Percentiles rank a stretch among this genome's conserved stretches.
Evolutionary conservation across 495 filamentous ascomycete genomes (phyloP).

Genomic region (Daldinia caldariorum): DNA sequence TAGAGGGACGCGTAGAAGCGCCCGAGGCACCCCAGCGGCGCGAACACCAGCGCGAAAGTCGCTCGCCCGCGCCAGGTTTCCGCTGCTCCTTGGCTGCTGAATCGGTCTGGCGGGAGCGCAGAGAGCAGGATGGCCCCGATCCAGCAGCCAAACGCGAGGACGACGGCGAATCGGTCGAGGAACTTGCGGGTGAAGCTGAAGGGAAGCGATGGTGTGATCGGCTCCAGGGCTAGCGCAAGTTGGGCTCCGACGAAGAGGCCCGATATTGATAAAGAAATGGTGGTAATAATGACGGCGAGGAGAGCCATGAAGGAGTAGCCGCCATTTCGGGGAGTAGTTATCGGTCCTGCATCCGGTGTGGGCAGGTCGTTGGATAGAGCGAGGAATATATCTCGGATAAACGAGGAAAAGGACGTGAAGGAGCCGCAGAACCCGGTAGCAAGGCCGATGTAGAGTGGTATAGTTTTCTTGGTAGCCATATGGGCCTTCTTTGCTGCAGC

Average conservation of each 20-base stretch:
- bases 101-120: slow-evolving; percentile 76
- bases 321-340: slow-evolving; percentile 64
- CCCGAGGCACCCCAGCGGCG: slow-evolving; percentile 79
- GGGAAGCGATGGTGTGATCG: slow-evolving; percentile 66
- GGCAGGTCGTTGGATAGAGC: slow-evolving; percentile 77
- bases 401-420: slow-evolving; percentile 91
- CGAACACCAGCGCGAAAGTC: slow-evolving; percentile 83
- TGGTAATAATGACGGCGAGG: slow-evolving; percentile 73
- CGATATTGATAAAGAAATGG: slow-evolving; percentile 72
- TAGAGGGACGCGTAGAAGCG: slow-evolving; percentile 76
- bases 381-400: slow-evolving; percentile 87
- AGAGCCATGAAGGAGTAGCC: slow-evolving; percentile 87
- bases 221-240: slow-evolving; percentile 71
- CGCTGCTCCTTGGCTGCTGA: slow-evolving; percentile 47
- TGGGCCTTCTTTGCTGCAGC: slow-evolving; percentile 62
- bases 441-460: slow-evolving; percentile 90
- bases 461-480: slow-evolving; percentile 75
- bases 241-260: slow-evolving; percentile 80
- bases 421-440: slow-evolving; percentile 94
- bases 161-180: slow-evolving; percentile 68
- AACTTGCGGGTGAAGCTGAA: slow-evolving; percentile 65
- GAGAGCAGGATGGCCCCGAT: slow-evolving; percentile 79
- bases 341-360: slow-evolving; percentile 36
- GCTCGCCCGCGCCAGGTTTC: slow-evolving; percentile 78
- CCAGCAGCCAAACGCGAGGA: slow-evolving; percentile 79